These are phyloP conservation scores for Aaosphaeria pasadenensis DNA, from an alignment of 2,329 filamentous ascomycete species.

Conservation along the genomic window DNA sequence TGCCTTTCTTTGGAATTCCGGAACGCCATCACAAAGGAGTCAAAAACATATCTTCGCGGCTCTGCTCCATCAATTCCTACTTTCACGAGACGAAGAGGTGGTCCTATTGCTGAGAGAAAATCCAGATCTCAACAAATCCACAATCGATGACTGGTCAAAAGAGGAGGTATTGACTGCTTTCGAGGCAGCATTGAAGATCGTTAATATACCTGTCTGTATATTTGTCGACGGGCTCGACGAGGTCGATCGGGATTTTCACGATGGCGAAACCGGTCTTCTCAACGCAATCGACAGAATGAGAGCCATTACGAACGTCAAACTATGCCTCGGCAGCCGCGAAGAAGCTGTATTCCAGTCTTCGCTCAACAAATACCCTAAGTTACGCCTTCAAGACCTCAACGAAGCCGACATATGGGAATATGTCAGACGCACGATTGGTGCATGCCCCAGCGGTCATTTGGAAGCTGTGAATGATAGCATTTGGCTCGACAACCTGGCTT, in stretches of 20 bases:
- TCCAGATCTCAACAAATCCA: not conserved
- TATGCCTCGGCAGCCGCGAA: constrained; percentile 2
- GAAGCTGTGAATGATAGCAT: not conserved
- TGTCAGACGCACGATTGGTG: not conserved
- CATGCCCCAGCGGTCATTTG: not conserved
- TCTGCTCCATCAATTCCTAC: not conserved
- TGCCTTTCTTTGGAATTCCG: not conserved
- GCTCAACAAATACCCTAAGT: not conserved
- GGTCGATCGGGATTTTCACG: not conserved
- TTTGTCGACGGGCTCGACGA: constrained; percentile 7
- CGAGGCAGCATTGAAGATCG: not conserved
- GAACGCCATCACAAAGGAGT: not conserved
- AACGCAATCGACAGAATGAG: not conserved
- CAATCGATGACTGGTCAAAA: not conserved
- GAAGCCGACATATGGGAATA: constrained; percentile 1
- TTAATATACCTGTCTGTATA: not conserved
- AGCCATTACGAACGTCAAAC: not conserved
- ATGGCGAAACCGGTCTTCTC: constrained; percentile 1
- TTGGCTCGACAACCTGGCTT: not conserved
- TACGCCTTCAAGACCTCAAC: constrained; percentile 3
- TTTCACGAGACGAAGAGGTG: not conserved
- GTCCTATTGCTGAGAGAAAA: not conserved
- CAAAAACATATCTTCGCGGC: not conserved
- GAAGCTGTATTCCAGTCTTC: not conserved
- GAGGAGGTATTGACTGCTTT: not conserved